Evolutionary conservation across 176 grass and related monocot genomes (phyloP), one percentile per base, ranked within the genome.

Genomic region (Oryza rufipogon): DNA sequence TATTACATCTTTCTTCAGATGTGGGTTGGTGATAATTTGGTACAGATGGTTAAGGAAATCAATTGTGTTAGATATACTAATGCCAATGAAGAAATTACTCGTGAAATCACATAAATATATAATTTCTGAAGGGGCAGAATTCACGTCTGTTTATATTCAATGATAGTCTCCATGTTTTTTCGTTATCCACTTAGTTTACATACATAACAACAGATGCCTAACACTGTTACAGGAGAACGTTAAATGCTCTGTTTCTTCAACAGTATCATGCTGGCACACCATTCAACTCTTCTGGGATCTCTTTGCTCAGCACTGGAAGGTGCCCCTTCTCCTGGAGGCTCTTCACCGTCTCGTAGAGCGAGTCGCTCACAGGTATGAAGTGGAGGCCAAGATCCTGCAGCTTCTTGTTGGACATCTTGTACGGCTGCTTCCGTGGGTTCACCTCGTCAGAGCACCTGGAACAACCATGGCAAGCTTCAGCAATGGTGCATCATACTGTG

Each of bases 241-340:
- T 30, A 84, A 52, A 32, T 36, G 2, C 0, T 3, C 61, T 52
- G 25, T 22, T 83, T 75, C 28, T 16, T 83, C 14, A 26, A 70
- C 32, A 30, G 44, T 44, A 48, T 84, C 61, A 84, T 67, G 73
- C 32, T 3, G 64, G 39, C 36, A 20, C 46, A 14, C 32, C 10
- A 7, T 76, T 68, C 33, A 69, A 2, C 20, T 65, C 44, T 11
- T 7, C 30, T 17, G 30, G 71, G 71, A 12, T 52, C 22, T 66
- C 42, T 38, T 83, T 84, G 69, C 70, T 75, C 69, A 75, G 80
- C 65, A 87, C 74, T 7, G 71, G 87, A 22, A 97, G 90, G 56
- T 93, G 89, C 5, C 95, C 92, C 80, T 97, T 95, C 89, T 88
- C 89, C 87, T 91, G 92, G 25, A 97, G 95, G 87, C 66, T 90